Evolutionary conservation across 2,329 filamentous ascomycete genomes (phyloP).

Genomic region (Paracorniculantispora psalliotae): DNA sequence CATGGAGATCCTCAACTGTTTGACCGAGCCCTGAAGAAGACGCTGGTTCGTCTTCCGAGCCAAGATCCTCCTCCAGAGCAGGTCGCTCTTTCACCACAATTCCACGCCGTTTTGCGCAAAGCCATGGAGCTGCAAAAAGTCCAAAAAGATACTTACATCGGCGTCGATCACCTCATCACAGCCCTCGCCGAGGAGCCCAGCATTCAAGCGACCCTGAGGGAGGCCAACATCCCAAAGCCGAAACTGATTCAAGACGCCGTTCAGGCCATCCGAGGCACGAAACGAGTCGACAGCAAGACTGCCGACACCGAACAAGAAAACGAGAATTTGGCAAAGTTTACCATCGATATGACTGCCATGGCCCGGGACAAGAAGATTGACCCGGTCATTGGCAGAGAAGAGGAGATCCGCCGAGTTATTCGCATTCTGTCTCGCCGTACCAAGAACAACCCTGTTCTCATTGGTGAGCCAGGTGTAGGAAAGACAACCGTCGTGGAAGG

Average conservation of each 20-base stretch:
- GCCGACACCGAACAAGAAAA: slow-evolving; percentile 89
- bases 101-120: slow-evolving; percentile 75
- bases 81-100: slow-evolving; percentile 74
- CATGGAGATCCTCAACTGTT: slow-evolving; percentile 88
- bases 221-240: slow-evolving; percentile 84
- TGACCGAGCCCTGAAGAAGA: slow-evolving; percentile 86
- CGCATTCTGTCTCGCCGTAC: slow-evolving; percentile 88
- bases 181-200: slow-evolving; percentile 73
- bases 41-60: slow-evolving; percentile 81
- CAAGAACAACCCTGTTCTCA: slow-evolving; percentile 98
- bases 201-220: slow-evolving; percentile 70
- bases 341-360: slow-evolving; percentile 96
- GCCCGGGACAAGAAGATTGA: slow-evolving; percentile 97
- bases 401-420: slow-evolving; percentile 88
- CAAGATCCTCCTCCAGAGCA: slow-evolving; percentile 93
- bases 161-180: slow-evolving; percentile 89
- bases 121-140: slow-evolving; percentile 89
- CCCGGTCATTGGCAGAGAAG: slow-evolving; percentile 92
- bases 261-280: slow-evolving; percentile 84
- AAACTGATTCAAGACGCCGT: slow-evolving; percentile 91
- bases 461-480: slow-evolving; percentile 95
- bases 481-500: slow-evolving; percentile 98
- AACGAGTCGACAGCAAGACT: slow-evolving; percentile 90
- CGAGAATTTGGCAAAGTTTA: slow-evolving; percentile 96
- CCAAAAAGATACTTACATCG: slow-evolving; percentile 95